These are phyloP conservation scores for Oryza meridionalis DNA, from an alignment of 176 grass and related monocot genomes.

Conservation along the genomic window DNA sequence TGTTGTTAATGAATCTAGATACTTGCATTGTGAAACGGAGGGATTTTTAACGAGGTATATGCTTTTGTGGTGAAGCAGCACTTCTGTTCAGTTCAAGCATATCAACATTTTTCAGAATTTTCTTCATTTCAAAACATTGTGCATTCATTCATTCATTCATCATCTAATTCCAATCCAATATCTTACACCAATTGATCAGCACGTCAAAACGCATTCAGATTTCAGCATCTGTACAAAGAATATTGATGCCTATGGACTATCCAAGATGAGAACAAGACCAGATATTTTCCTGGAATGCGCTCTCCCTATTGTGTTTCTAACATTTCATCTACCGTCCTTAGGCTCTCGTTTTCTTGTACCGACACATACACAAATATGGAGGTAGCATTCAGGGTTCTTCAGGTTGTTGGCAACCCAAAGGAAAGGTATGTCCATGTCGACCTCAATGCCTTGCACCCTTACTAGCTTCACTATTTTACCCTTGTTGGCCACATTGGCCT, in stretches of 20 bases:
- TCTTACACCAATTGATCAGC: background rate
- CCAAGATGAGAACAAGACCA: constrained; percentile 31
- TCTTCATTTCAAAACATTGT: background rate
- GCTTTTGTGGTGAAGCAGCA: background rate
- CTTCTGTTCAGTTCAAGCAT: background rate
- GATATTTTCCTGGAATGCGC: background rate
- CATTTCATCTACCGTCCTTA: constrained; percentile 21
- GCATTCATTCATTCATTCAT: background rate
- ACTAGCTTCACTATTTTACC: constrained; percentile 53
- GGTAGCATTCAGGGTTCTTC: constrained; percentile 81
- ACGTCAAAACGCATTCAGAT: constrained; percentile 6
- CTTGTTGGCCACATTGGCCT: constrained; percentile 3
- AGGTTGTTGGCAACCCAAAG: constrained; percentile 89
- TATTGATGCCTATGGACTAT: constrained; percentile 20
- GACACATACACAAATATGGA: constrained; percentile 79
- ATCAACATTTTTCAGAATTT: background rate
- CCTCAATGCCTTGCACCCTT: constrained; percentile 85
- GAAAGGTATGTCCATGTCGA: constrained; percentile 78
- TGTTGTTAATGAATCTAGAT: no score
- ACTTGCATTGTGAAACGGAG: no score
- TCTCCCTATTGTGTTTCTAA: constrained; percentile 3
- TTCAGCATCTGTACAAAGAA: constrained; percentile 39
- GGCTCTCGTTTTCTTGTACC: constrained; percentile 35
- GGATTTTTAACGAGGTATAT: background rate
- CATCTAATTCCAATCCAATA: background rate